These are phyloP conservation scores for Mycena belliarum DNA, from an alignment of 768 basidiomycete species.

Conservation along the genomic window DNA sequence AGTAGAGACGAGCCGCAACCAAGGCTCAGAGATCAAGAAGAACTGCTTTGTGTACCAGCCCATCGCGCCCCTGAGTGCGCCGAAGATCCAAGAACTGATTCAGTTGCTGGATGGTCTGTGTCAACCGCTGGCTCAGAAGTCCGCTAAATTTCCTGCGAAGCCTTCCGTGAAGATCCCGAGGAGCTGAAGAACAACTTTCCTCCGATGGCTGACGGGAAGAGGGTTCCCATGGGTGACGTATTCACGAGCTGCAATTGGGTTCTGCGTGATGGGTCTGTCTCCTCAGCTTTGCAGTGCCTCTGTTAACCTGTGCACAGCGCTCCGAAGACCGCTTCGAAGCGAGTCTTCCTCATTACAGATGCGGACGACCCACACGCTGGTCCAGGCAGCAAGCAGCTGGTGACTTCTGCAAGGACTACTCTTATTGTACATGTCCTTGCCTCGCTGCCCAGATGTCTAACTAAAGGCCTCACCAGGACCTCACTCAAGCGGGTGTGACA, in stretches of 20 bases:
- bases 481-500: constrained; percentile 74
- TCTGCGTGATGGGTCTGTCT: constrained; percentile 78
- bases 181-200: constrained; percentile 63
- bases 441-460: neutral
- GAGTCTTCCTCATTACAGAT: constrained; percentile 92
- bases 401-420: constrained; percentile 72
- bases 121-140: neutral
- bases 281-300: neutral
- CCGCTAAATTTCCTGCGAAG: constrained; percentile 40
- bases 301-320: constrained; percentile 46
- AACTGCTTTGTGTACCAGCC: constrained; percentile 74
- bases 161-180: constrained; percentile 62
- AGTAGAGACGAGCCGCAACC: constrained; percentile 36
- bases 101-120: constrained; percentile 73
- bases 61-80: constrained; percentile 75
- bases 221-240: constrained; percentile 83
- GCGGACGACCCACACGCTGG: constrained; percentile 75
- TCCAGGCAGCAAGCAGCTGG: constrained; percentile 55
- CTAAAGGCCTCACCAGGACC: constrained; percentile 55
- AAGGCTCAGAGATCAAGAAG: constrained; percentile 65
- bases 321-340: constrained; percentile 86
- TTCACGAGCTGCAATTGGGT: constrained; percentile 91
- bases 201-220: constrained; percentile 50
- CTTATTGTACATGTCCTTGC: constrained; percentile 49
- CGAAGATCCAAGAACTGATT: constrained; percentile 78